Percentiles rank a stretch among this genome's conserved stretches.
phyloP scores from a whole-genome alignment of 257 asterid genomes.

The Vinca minor region DNA sequence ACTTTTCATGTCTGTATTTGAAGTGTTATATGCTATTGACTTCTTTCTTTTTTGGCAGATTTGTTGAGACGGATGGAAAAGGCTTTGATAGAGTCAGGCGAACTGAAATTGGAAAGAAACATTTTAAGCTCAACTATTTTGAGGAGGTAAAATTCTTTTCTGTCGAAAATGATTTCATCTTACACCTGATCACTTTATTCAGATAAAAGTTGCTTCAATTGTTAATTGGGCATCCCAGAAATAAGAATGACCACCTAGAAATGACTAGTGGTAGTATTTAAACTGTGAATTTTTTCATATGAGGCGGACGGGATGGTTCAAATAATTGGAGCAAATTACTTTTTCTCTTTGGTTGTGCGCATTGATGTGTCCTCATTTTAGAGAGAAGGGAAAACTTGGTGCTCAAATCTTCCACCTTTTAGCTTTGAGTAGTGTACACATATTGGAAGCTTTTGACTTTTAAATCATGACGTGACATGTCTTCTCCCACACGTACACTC shows the following conservation, averaged over 20 bases:
- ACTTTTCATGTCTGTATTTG: conserved; percentile 2
- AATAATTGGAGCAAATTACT: not conserved
- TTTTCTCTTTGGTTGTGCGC: not conserved
- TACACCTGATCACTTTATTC: not conserved
- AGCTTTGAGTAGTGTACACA: not conserved
- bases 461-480: not conserved
- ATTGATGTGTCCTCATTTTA: not conserved
- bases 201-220: not conserved
- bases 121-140: conserved; percentile 83
- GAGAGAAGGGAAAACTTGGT: not conserved
- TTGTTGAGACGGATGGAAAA: conserved; percentile 93
- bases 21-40: conserved; percentile 7
- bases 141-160: conserved; percentile 59
- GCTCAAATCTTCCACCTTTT: not conserved
- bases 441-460: not conserved
- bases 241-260: not conserved
- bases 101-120: conserved; percentile 93
- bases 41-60: conserved; percentile 36
- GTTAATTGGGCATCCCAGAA: not conserved
- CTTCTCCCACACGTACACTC: not conserved
- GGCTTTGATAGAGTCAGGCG: conserved; percentile 91
- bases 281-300: not conserved
- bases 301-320: not conserved
- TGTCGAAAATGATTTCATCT: not conserved
- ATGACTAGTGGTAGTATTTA: not conserved